Evolutionary conservation across 1,284 basidiomycete genomes (phyloP), one percentile per base, ranked within the genome.

Genomic region (Mycena citricolor): DNA sequence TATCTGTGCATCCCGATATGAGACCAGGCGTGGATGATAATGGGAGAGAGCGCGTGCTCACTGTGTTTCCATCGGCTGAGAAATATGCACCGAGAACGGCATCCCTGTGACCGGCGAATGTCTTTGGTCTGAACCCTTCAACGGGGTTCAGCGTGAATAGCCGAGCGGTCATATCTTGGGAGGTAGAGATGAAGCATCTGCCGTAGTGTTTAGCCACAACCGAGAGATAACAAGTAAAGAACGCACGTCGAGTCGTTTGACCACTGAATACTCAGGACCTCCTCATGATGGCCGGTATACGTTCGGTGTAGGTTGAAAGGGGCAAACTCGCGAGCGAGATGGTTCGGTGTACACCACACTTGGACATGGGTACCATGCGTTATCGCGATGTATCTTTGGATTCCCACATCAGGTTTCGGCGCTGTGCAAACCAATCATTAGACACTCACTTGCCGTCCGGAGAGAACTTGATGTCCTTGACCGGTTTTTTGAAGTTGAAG

Each of bases 261-360:
- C 97, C 97, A 99, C 42, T 84, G 79, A 43, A 99, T 87, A 59
- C 86, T 90, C 29, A 90, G 63, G 2, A 97, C 89, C 47, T 97
- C 92, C 59, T 95, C 94, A 57, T 94, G 91, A 67, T 99, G 97
- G 0, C 94, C 94, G 0, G 94, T 97, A 61, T 98, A 99, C 5
- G 90, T 94, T 49, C 94, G 77, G 65, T 98, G 93, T 19, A 99
- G 74, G 42, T 83, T 79, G 64, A 98, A 98, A 0, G 97, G 95
- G 0, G 94, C 93, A 61, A 99, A 99, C 64, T 99, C 94, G 55
- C 95, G 85, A 4, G 90, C 81, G 14, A 97, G 79, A 59, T 90
- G 86, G 47, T 94, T 94, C 2, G 95, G 97, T 3, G 94, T 98
- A 31, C 79, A 74, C 95, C 95, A 99, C 3, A 99, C 92, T 70